These are phyloP conservation scores for Trichoderma sp. DNA, from an alignment of 2,329 filamentous ascomycete species.

Conservation along the genomic window DNA sequence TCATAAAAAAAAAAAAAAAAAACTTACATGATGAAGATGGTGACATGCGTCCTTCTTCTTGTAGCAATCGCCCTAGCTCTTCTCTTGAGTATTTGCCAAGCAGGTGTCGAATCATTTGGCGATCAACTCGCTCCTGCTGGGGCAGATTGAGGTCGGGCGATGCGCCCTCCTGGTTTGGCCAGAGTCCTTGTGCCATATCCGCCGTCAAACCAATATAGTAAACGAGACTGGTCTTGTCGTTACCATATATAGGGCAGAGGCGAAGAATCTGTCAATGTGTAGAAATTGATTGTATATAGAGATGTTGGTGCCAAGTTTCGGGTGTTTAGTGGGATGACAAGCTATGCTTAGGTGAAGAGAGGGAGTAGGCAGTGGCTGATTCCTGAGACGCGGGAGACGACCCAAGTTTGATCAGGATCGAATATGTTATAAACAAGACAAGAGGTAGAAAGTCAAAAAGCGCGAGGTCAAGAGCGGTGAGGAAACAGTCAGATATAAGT, in stretches of 20 bases:
- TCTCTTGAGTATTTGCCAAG: slow-evolving; percentile 42
- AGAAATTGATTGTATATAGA: background rate
- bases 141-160: slow-evolving; percentile 35
- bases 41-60: slow-evolving; percentile 39
- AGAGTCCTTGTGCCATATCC: slow-evolving; percentile 40
- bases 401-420: background rate
- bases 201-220: slow-evolving; percentile 5
- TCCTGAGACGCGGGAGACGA: slow-evolving; percentile 9
- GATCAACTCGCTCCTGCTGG: slow-evolving; percentile 40
- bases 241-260: background rate
- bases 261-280: background rate
- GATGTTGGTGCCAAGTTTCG: background rate
- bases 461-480: slow-evolving; percentile 17
- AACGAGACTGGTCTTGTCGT: background rate
- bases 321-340: background rate
- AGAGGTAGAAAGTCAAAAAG: slow-evolving; percentile 2
- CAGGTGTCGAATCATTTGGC: slow-evolving; percentile 43
- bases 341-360: background rate
- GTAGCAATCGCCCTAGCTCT: slow-evolving; percentile 41
- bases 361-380: background rate
- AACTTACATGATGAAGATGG: slow-evolving; percentile 39
- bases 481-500: slow-evolving; percentile 19
- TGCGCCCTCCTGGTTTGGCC: slow-evolving; percentile 40
- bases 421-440: background rate
- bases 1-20: background rate